Conservation (phyloP, 1,284 basidiomycete species). For the Gymnopus androsaceus region DNA sequence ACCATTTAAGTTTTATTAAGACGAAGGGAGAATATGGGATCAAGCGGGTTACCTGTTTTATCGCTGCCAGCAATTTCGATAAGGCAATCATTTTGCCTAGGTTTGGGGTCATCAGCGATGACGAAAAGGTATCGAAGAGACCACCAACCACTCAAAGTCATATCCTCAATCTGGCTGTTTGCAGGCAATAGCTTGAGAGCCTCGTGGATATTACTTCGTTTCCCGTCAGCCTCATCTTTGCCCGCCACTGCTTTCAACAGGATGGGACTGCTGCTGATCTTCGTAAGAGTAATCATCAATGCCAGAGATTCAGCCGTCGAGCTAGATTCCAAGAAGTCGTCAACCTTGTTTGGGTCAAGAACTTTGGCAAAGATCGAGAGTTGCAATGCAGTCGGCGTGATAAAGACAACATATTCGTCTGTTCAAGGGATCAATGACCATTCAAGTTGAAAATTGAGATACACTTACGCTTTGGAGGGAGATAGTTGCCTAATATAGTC, state of each 20-base stretch:
- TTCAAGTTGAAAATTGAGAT: constrained; percentile 5
- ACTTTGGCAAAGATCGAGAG: constrained; percentile 80
- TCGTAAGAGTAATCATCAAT: constrained; percentile 79
- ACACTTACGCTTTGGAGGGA: constrained; percentile 86
- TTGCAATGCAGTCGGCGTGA: constrained; percentile 83
- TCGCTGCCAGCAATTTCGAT: constrained; percentile 66
- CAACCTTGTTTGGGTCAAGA: constrained; percentile 66
- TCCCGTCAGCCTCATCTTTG: constrained; percentile 47
- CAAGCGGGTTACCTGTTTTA: constrained; percentile 56
- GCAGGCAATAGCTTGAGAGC: constrained; percentile 72
- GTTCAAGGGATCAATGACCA: background rate
- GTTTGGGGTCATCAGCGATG: background rate
- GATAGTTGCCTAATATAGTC: constrained; percentile 76
- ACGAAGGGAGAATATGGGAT: constrained; percentile 12
- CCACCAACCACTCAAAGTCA: constrained; percentile 71
- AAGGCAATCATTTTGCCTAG: constrained; percentile 84
- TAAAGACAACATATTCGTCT: constrained; percentile 95
- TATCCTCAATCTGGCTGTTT: constrained; percentile 63
- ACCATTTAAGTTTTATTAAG: constrained; percentile 5
- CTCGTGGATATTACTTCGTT: constrained; percentile 56
- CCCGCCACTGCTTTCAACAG: constrained; percentile 76
- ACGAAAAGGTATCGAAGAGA: background rate
- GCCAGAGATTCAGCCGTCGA: constrained; percentile 82
- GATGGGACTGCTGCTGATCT: constrained; percentile 93
- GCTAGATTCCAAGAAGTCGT: constrained; percentile 54